Evolutionary conservation across 2,329 filamentous ascomycete genomes (phyloP).

Genomic region (Microascus cirrosus): DNA sequence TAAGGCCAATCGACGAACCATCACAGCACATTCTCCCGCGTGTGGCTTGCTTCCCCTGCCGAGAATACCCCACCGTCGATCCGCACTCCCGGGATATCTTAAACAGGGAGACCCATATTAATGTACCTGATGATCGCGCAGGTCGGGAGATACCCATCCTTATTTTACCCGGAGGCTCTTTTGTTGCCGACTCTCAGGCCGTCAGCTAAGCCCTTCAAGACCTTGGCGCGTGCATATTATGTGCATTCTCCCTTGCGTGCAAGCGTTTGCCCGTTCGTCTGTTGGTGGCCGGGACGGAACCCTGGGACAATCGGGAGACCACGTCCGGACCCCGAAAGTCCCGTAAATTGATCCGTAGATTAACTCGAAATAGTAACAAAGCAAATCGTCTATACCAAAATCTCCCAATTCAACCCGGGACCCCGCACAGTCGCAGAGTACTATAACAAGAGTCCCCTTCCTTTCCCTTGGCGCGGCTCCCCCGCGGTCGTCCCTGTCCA

Average conservation of each 20-base stretch:
- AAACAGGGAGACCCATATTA: neutral
- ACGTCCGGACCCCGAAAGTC: neutral
- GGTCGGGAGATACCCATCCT: neutral
- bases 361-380: neutral
- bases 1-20: too few species aligned
- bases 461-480: neutral
- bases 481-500: neutral
- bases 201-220: neutral
- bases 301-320: neutral
- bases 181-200: neutral
- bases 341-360: neutral
- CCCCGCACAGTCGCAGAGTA: too few species aligned
- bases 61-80: neutral
- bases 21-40: too few species aligned
- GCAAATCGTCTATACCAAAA: neutral
- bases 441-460: too few species aligned
- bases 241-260: neutral
- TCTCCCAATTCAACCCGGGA: neutral
- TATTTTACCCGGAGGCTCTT: neutral
- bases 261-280: neutral
- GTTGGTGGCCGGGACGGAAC: neutral
- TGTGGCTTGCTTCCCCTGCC: neutral
- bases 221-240: neutral
- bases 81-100: neutral
- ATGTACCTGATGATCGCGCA: neutral